Base-by-base conservation (phyloP, 176 grass and related monocot genomes). In the Carex myosuroides region DNA sequence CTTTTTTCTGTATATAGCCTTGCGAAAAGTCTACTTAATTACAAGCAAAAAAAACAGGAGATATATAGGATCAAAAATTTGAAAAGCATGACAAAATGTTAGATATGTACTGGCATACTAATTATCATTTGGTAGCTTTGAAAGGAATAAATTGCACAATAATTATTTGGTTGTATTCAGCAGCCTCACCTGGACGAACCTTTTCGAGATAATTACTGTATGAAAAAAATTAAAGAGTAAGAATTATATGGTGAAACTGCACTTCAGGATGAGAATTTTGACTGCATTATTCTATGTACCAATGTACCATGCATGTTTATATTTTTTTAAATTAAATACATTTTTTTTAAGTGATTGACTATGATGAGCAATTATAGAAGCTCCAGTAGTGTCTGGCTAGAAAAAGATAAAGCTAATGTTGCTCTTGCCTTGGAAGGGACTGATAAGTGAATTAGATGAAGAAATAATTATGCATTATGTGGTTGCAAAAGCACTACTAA, bases 321-420 rank as follows among this genome's bases (percentile, higher is more conserved):
- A 54, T 52, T 13, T 13, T 76, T 20, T 30, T 54, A 3, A 76
- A 17, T 7, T 54, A 76, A 76, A 29, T 55, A 55, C 30, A 32
- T 8, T 26, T 16, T 16, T 26, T 52, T 76, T 30, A 30, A 54
- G 68, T 8, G 68, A 32, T 55, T 13, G 3, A 56, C 46, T 29
- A 17, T 77, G 50, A 77, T 77, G 73, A 77, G 73, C 21, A 53
- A 55, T 77, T 55, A 77, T 56, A 30, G 73, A 29, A 53, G 12
- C 72, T 77, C 46, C 5, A 77, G 50, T 55, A 4, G 11, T 56
- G 13, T 30, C 22, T 77, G 16, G 14, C 46, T 77, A 56, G 24
- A 77, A 33, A 54, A 76, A 14, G 71, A 55, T 77, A 77, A 30
- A 77, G 13, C 48, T 77, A 8, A 77, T 30, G 20, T 54, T 76